phyloP scores from a whole-genome alignment of 1,284 basidiomycete genomes.

The Austropuccinia psidii region DNA sequence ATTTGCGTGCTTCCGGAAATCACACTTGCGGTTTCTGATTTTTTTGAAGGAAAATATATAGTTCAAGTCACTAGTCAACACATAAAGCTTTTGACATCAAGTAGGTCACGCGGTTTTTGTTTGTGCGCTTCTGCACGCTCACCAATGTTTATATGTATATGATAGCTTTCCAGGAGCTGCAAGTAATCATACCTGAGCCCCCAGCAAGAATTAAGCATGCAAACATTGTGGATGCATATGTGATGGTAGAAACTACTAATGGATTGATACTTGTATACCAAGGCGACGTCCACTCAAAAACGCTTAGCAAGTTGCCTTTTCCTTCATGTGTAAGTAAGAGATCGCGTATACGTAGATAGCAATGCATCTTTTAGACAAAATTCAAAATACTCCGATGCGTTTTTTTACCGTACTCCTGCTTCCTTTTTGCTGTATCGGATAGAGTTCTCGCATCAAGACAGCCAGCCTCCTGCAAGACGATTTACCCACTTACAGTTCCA shows the following conservation, averaged over 20 bases:
- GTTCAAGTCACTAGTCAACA: slow-evolving; percentile 11
- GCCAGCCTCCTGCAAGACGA: slow-evolving; percentile 13
- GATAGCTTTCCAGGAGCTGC: slow-evolving; percentile 13
- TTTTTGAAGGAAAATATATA: slow-evolving; percentile 13
- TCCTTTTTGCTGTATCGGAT: background rate
- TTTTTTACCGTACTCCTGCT: no score
- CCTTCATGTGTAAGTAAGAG: slow-evolving; percentile 10
- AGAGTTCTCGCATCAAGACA: background rate
- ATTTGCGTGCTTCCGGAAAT: background rate
- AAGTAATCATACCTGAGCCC: slow-evolving; percentile 18
- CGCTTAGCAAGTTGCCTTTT: slow-evolving; percentile 19
- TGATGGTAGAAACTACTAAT: slow-evolving; percentile 14
- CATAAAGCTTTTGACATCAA: slow-evolving; percentile 1
- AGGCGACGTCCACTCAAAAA: slow-evolving; percentile 19
- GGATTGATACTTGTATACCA: slow-evolving; percentile 18
- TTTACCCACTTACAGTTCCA: slow-evolving; percentile 5
- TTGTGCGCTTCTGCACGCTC: background rate
- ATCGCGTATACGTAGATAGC: no score
- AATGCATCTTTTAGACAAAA: no score
- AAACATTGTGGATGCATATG: slow-evolving; percentile 10
- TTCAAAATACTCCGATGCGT: no score
- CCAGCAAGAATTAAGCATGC: slow-evolving; percentile 3
- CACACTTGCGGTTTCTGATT: slow-evolving; percentile 9
- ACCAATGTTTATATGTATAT: background rate
- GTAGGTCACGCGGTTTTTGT: background rate